Percentiles rank a stretch among this genome's conserved stretches.
Conservation (phyloP, 306 rosid species). For the Oemleria cerasiformis region DNA sequence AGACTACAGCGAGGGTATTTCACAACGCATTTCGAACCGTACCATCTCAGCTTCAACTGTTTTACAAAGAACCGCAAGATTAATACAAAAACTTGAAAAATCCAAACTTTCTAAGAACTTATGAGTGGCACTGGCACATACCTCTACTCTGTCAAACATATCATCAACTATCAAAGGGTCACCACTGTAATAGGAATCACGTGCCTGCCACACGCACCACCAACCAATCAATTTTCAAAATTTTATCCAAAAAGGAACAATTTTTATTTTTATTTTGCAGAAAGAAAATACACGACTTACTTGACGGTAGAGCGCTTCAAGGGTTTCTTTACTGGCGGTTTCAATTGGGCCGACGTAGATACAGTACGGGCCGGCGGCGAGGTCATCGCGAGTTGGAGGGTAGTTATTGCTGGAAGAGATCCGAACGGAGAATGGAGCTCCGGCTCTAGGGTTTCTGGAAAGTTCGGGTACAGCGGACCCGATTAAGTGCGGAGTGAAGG, state of each 20-base stretch:
- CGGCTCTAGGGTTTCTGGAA: conserved; percentile 35
- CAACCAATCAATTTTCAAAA: background rate
- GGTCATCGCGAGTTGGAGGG: conserved; percentile 33
- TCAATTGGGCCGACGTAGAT: conserved; percentile 78
- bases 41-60: conserved; percentile 80
- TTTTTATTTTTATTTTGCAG: background rate
- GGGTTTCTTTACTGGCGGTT: conserved; percentile 76
- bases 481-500: conserved; percentile 34
- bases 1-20: conserved; percentile 88
- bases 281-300: conserved; percentile 12
- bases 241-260: background rate
- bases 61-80: background rate
- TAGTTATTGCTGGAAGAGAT: conserved; percentile 41
- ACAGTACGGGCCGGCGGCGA: conserved; percentile 57
- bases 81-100: background rate
- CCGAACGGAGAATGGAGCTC: conserved; percentile 36
- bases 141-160: conserved; percentile 95
- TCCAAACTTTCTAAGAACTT: background rate
- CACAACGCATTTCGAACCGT: conserved; percentile 72
- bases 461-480: conserved; percentile 36
- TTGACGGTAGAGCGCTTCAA: conserved; percentile 80
- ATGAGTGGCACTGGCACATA: conserved; percentile 8
- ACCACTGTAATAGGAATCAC: conserved; percentile 89
- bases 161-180: conserved; percentile 91
- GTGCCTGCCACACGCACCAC: conserved; percentile 45